These are phyloP conservation scores for Fomitopsis betulina DNA, from an alignment of 1,284 basidiomycete genomes.

Conservation along the genomic window DNA sequence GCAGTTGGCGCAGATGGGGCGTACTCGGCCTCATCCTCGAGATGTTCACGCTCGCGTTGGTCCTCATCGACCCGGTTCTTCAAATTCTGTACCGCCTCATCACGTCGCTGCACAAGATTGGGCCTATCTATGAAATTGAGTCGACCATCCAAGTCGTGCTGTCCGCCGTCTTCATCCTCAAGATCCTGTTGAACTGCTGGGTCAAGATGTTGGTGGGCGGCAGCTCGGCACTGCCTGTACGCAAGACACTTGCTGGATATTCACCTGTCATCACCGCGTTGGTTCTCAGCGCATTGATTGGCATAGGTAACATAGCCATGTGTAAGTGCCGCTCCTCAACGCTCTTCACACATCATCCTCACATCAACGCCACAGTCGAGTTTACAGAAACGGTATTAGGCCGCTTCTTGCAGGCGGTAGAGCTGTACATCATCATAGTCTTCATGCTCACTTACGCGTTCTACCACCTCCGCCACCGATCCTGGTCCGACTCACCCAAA, in stretches of 20 bases:
- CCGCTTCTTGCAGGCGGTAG: conserved; percentile 64
- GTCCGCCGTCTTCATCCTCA: conserved; percentile 57
- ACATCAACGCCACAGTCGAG: conserved; percentile 38
- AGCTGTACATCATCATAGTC: conserved; percentile 60
- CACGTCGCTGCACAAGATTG: conserved; percentile 36
- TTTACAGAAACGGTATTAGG: conserved; percentile 68
- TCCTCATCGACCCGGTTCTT: conserved; percentile 44
- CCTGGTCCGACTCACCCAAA: conserved; percentile 7
- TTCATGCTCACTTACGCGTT: conserved; percentile 51
- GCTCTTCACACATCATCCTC: background rate
- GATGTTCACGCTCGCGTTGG: conserved; percentile 41
- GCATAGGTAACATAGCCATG: conserved; percentile 50
- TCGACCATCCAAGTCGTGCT: conserved; percentile 52
- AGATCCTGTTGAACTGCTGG: conserved; percentile 54
- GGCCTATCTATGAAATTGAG: conserved; percentile 53
- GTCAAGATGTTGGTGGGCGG: conserved; percentile 27
- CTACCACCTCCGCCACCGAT: conserved; percentile 29
- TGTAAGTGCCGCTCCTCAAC: conserved; percentile 41
- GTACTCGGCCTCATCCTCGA: conserved; percentile 47
- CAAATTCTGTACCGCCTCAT: conserved; percentile 63
- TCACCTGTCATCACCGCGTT: conserved; percentile 48
- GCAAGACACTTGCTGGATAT: conserved; percentile 45
- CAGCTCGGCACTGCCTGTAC: conserved; percentile 31
- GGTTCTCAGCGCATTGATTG: conserved; percentile 46
- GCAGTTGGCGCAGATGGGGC: conserved; percentile 63